phyloP scores from a whole-genome alignment of 2,329 filamentous ascomycete genomes.

The Nectriaceae sp. region DNA sequence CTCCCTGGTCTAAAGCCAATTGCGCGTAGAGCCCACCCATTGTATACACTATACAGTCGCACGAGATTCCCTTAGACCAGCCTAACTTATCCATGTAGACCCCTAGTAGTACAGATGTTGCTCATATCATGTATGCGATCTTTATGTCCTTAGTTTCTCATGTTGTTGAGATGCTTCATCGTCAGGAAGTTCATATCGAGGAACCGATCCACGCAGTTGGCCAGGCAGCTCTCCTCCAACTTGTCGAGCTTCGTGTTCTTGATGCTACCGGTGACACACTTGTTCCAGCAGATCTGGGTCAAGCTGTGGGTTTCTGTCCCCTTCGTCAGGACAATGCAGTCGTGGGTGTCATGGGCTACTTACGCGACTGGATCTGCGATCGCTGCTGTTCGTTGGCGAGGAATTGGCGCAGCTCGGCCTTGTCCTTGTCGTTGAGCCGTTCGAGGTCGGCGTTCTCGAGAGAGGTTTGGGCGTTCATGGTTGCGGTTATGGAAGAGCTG shows the following conservation, averaged over 20 bases:
- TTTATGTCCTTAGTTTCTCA: constrained; percentile 35
- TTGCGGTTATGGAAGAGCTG: constrained; percentile 11
- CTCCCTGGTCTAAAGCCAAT: too few relatives aligned
- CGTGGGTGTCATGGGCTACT: constrained; percentile 30
- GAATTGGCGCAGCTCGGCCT: constrained; percentile 85
- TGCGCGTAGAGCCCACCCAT: too few relatives aligned
- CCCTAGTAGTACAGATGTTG: neutral
- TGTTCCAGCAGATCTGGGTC: constrained; percentile 86
- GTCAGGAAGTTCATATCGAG: constrained; percentile 85
- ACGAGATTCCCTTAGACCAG: neutral
- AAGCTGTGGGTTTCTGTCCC: constrained; percentile 53
- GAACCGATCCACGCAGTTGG: constrained; percentile 93
- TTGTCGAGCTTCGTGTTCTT: constrained; percentile 72
- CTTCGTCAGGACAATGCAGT: neutral
- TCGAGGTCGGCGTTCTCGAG: constrained; percentile 65
- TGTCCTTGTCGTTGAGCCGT: constrained; percentile 79
- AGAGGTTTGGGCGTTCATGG: constrained; percentile 38
- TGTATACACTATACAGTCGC: too few relatives aligned
- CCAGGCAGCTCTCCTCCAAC: constrained; percentile 78
- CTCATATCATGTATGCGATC: neutral
- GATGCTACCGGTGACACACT: constrained; percentile 80
- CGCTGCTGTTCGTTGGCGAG: constrained; percentile 84
- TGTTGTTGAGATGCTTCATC: constrained; percentile 77
- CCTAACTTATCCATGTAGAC: neutral
- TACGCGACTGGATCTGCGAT: constrained; percentile 65